Percentiles rank a stretch among this genome's conserved stretches.
Evolutionary conservation across 345 rosid species (phyloP).

Genomic region (Erodium maritimum): DNA sequence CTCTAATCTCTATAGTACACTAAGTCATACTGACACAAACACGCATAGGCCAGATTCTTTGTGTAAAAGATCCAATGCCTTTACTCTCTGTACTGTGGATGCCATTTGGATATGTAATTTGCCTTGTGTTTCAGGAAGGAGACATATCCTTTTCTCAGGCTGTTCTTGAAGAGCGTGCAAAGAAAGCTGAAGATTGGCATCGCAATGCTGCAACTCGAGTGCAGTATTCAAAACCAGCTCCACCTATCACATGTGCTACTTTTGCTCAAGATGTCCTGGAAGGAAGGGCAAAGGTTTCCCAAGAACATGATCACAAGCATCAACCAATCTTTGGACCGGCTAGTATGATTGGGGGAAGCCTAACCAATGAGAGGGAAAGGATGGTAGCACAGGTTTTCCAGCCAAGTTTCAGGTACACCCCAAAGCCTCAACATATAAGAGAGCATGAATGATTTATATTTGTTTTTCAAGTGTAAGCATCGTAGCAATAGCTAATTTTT

Average conservation of each 20-base stretch:
- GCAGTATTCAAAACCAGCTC: constrained; percentile 56
- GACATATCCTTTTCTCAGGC: constrained; percentile 53
- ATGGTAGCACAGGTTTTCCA: constrained; percentile 86
- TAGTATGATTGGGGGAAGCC: constrained; percentile 54
- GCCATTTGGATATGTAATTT: neutral
- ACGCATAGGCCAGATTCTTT: too few relatives aligned
- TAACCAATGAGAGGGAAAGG: constrained; percentile 67
- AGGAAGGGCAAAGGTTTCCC: constrained; percentile 74
- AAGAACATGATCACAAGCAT: constrained; percentile 82
- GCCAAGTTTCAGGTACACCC: constrained; percentile 58
- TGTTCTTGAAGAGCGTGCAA: constrained; percentile 62
- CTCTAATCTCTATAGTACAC: too few relatives aligned
- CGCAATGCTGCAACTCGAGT: constrained; percentile 60
- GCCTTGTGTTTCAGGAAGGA: constrained; percentile 42
- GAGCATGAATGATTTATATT: too few relatives aligned
- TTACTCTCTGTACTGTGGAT: too few relatives aligned
- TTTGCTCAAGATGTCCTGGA: constrained; percentile 94
- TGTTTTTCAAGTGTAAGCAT: too few relatives aligned
- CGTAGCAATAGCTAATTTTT: too few relatives aligned
- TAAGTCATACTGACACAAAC: too few relatives aligned
- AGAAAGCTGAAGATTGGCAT: constrained; percentile 86
- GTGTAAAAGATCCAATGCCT: too few relatives aligned
- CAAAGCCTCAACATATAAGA: neutral
- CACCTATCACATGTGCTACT: constrained; percentile 88
- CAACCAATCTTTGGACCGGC: constrained; percentile 95